Evolutionary conservation across 192 early-diverging fungal genomes (phyloP).

Genomic region (Coemansia sp.): DNA sequence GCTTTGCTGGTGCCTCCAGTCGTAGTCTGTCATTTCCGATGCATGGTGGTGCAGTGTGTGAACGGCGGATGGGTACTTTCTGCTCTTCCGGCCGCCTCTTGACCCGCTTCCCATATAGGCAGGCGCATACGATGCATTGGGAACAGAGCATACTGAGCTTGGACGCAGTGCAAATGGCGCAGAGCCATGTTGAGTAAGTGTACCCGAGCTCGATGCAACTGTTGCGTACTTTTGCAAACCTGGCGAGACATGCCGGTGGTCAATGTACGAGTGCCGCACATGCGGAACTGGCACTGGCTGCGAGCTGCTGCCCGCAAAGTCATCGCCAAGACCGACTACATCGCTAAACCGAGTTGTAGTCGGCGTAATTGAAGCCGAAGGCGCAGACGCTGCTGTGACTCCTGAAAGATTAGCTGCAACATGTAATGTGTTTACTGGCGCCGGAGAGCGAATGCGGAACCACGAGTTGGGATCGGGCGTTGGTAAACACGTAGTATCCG

Average conservation of each 20-base stretch:
- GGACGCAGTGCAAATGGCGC: constrained; percentile 16
- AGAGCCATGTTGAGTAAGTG: constrained; percentile 2
- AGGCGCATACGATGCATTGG: constrained; percentile 8
- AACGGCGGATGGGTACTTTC: background rate
- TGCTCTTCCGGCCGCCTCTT: background rate
- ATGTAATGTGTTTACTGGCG: constrained; percentile 5
- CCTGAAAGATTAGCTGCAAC: constrained; percentile 7
- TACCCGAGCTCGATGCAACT: constrained; percentile 5
- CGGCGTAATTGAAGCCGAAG: constrained; percentile 41
- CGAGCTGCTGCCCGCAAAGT: constrained; percentile 4
- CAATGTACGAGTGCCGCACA: constrained; percentile 10
- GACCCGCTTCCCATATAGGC: background rate
- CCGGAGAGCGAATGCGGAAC: constrained; percentile 45
- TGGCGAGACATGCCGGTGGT: constrained; percentile 7
- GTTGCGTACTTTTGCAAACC: constrained; percentile 9
- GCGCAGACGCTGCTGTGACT: constrained; percentile 8
- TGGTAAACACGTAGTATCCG: constrained; percentile 45
- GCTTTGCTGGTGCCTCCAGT: constrained; percentile 11
- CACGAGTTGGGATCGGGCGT: constrained; percentile 50
- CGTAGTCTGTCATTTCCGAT: constrained; percentile 15
- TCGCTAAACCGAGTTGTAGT: constrained; percentile 29
- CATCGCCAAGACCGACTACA: constrained; percentile 13
- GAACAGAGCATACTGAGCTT: constrained; percentile 39
- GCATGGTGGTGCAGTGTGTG: constrained; percentile 10
- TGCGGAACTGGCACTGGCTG: background rate